Base-by-base conservation (phyloP, 2,329 filamentous ascomycete genomes). In the Fusarium tricinctum region DNA sequence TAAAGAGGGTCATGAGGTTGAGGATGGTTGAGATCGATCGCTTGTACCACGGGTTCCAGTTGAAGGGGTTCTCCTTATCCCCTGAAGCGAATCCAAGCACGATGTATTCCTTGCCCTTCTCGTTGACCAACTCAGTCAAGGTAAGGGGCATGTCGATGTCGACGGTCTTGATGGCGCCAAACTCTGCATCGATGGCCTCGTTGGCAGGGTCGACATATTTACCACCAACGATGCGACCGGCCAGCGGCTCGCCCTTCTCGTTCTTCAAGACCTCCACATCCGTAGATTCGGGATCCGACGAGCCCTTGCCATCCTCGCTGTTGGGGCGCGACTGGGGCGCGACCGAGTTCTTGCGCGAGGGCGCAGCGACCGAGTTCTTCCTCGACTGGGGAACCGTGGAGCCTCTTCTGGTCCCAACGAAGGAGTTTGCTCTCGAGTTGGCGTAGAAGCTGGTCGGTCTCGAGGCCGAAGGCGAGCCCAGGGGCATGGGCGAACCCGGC, bases 41-140 rank as follows among this genome's bases (percentile, higher is more conserved):
- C 40, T 72, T 72, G 26, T 71, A 70, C 69, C 69, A 72, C 1
- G 59, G 66, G 55, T 72, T 72, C 69, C 69, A 72, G 42, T 72
- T 72, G 32, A 72, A 72, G 0, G 69, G 69, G 20, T 72, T 72
- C 33, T 72, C 69, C 30, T 70, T 68, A 14, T 72, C 69, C 1
- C 69, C 69, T 2, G 66, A 62, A 10, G 69, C 69, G 42, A 72
- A 70, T 5, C 68, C 68, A 28, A 70, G 48, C 3, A 70, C 68
- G 17, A 70, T 65, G 6, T 70, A 70, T 20, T 70, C 68, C 35
- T 70, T 70, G 14, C 68, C 68, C 9, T 63, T 54, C 39, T 70
- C 68, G 0, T 62, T 53, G 12, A 70, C 57, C 12, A 68, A 9
- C 6, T 70, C 67, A 2, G 68, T 70, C 9, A 70, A 26, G 0